Percentiles rank a stretch among this genome's conserved stretches.
phyloP scores from a whole-genome alignment of 257 asterid genomes.

The Solanum okadae region DNA sequence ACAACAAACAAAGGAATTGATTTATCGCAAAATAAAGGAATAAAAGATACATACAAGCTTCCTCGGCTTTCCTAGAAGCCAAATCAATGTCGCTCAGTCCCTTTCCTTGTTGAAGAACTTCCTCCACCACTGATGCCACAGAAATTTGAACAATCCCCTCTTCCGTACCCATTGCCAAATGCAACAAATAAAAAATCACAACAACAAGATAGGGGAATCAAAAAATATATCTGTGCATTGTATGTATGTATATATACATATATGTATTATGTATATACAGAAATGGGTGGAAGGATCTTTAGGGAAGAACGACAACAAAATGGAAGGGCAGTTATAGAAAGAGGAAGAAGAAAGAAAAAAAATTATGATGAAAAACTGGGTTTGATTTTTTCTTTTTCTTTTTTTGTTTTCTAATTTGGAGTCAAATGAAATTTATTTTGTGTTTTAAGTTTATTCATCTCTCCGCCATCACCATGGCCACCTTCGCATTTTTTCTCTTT shows the following conservation, averaged over 20 bases:
- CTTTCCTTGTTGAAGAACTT: conserved; percentile 63
- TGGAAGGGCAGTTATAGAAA: conserved; percentile 4
- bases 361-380: not conserved
- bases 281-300: conserved; percentile 2
- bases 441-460: not conserved
- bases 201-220: conserved; percentile 9
- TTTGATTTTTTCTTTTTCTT: conserved; percentile 9
- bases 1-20: not conserved
- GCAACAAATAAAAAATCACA: not conserved
- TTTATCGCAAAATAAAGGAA: not conserved
- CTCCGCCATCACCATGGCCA: conserved; percentile 1
- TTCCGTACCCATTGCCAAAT: conserved; percentile 24
- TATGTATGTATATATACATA: not conserved
- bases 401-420: not conserved
- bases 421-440: not conserved
- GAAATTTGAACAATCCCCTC: conserved; percentile 47
- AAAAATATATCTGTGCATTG: not conserved
- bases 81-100: conserved; percentile 50
- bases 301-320: conserved; percentile 8
- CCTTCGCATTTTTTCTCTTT: not conserved
- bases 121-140: conserved; percentile 53
- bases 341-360: not conserved
- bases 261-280: not conserved
- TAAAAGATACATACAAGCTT: conserved; percentile 47
- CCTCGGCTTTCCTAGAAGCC: conserved; percentile 69